A percentile compares a stretch with the other conserved stretches of the same genome.
phyloP scores from a whole-genome alignment of 2,329 filamentous ascomycete genomes.

The Penicillium sp. region DNA sequence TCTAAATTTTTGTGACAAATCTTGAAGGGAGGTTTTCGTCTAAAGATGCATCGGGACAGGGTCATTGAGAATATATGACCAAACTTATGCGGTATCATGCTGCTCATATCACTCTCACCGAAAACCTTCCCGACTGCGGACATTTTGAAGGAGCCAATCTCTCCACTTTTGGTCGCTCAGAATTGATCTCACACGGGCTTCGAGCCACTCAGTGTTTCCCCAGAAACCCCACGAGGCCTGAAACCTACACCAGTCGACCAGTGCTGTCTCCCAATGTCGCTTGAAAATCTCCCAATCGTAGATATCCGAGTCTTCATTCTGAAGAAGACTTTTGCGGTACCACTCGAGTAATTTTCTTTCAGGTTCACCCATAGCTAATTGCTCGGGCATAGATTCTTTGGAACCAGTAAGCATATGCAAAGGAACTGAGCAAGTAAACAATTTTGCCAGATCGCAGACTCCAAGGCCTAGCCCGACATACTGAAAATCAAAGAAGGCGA shows the following conservation, averaged over 20 bases:
- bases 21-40: no score
- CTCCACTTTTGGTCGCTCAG: constrained; percentile 47
- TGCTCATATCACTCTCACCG: constrained; percentile 60
- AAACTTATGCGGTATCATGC: not conserved
- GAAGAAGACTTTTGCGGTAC: constrained; percentile 41
- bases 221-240: constrained; percentile 62
- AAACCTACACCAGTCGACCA: constrained; percentile 66
- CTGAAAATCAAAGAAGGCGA: constrained; percentile 69
- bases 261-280: constrained; percentile 63
- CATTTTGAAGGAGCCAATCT: constrained; percentile 42
- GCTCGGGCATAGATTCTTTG: constrained; percentile 31
- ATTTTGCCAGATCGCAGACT: constrained; percentile 64
- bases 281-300: constrained; percentile 58
- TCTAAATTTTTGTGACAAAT: no score
- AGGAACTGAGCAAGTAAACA: constrained; percentile 66
- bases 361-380: constrained; percentile 50
- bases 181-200: constrained; percentile 54
- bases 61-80: not conserved
- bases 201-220: constrained; percentile 60
- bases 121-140: constrained; percentile 45
- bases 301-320: constrained; percentile 15
- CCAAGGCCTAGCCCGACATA: constrained; percentile 64
- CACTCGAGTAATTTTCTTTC: constrained; percentile 53
- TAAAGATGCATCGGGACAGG: no score
- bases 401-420: constrained; percentile 49